Percentiles rank a stretch among this genome's conserved stretches.
Evolutionary conservation across 495 filamentous ascomycete species (phyloP).

Genomic region (Aspergillus hancockii): DNA sequence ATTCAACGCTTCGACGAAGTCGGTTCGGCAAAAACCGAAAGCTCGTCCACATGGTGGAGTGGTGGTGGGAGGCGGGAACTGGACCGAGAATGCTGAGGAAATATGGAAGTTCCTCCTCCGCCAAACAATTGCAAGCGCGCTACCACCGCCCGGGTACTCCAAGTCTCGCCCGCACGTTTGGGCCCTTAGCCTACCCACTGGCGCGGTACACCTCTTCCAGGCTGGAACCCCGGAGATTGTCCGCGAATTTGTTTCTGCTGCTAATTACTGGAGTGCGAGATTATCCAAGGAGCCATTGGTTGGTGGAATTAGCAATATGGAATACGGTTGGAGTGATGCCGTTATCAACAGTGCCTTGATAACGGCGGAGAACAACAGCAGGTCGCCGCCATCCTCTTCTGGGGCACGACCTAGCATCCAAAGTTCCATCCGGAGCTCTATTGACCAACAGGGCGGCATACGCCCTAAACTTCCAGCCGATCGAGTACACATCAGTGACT

Average conservation of each 20-base stretch:
- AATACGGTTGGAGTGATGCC: conserved; percentile 95
- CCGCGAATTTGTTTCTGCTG: conserved; percentile 88
- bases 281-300: conserved; percentile 89
- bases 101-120: conserved; percentile 84
- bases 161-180: conserved; percentile 89
- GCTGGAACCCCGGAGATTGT: conserved; percentile 95
- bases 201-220: conserved; percentile 96
- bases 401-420: conserved; percentile 64
- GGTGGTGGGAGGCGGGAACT: conserved; percentile 91
- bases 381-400: conserved; percentile 42
- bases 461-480: conserved; percentile 80
- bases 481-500: conserved; percentile 81
- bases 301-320: conserved; percentile 92
- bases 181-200: conserved; percentile 89
- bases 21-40: conserved; percentile 69
- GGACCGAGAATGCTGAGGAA: conserved; percentile 91
- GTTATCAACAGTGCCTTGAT: conserved; percentile 77
- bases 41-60: conserved; percentile 55
- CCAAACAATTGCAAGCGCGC: conserved; percentile 86
- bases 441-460: conserved; percentile 63
- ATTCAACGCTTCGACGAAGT: conserved; percentile 74
- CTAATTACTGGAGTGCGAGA: conserved; percentile 97
- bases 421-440: conserved; percentile 68
- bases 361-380: conserved; percentile 48
- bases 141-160: conserved; percentile 91